Base-by-base conservation (phyloP, 768 basidiomycete species). In the Termitomyces sp. region DNA sequence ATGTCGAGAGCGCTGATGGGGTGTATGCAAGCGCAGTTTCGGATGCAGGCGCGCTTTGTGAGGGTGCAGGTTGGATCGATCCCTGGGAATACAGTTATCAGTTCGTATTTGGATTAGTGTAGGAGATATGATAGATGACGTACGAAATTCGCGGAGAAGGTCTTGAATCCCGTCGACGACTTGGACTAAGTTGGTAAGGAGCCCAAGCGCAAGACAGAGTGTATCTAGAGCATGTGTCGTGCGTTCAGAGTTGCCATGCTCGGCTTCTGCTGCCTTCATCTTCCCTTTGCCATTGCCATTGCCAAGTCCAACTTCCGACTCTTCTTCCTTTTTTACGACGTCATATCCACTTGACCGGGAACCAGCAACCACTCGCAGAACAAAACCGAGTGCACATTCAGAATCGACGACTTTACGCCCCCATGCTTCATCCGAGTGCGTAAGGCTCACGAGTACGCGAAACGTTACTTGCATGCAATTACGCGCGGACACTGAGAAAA, bases 181-280 rank as follows among this genome's bases (percentile, higher is more conserved):
- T 66, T 91, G 88, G 0, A 90, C 83, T 46, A 93, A 74, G 69
- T 92, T 93, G 55, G 89, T 90, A 43, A 93, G 73, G 10, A 93
- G 73, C 1, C 86, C 91, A 5, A 93, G 78, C 6, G 85, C 81
- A 30, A 93, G 84, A 69, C 90, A 93, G 5, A 91, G 74, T 36
- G 80, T 77, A 67, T 93, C 92, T n/a, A 89, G 75, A 4, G 79
- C 72, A 41, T 80, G 76, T 5, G 77, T 73, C 0, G 71, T 66
- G 9, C 33, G 51, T 16, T 64, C 60, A 26, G 9, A 60, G 13
- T 20, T 6, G 9, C 26, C 64, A 35, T 67, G 58, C 9, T 62
- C 63, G 18, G 38, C 50, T 50, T 58, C 57, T 20, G 63, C 59
- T 52, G 65, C 63, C 48, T 65, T 58, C 48, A 58, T 50, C 47